phyloP scores from a whole-genome alignment of 2,329 filamentous ascomycete species.

The Myrmaecium sp. region DNA sequence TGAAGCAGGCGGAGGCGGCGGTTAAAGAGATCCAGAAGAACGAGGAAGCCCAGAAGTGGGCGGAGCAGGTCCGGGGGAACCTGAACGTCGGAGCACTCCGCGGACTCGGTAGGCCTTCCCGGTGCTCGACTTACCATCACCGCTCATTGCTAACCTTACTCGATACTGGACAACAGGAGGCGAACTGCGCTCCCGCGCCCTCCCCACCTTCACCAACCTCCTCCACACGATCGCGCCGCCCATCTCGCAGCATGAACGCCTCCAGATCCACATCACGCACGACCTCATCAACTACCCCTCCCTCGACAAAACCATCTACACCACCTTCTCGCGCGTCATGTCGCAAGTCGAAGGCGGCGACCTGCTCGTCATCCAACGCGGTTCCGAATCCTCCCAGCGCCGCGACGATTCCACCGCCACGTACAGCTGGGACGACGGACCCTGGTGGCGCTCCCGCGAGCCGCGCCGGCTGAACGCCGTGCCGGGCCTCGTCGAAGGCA shows the following conservation, averaged over 20 bases:
- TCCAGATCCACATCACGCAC: constrained; percentile 94
- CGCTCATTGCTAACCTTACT: constrained; percentile 6
- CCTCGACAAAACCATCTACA: constrained; percentile 80
- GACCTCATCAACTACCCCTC: constrained; percentile 89
- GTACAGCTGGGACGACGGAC: constrained; percentile 77
- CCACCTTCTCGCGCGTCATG: constrained; percentile 90
- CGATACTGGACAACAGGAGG: constrained; percentile 44
- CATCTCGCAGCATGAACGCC: constrained; percentile 89
- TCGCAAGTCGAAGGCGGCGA: constrained; percentile 97
- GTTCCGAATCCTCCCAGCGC: constrained; percentile 63
- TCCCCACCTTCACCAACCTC: constrained; percentile 89
- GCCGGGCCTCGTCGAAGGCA: constrained; percentile 67
- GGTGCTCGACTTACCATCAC: constrained; percentile 1
- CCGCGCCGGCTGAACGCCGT: constrained; percentile 66
- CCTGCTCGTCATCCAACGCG: constrained; percentile 82
- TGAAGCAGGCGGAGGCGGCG: constrained; percentile 83
- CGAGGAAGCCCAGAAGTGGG: constrained; percentile 92
- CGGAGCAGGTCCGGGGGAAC: constrained; percentile 74
- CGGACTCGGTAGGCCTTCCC: constrained; percentile 45
- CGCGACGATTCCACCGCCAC: constrained; percentile 36
- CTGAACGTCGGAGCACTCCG: constrained; percentile 69
- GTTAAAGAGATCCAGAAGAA: constrained; percentile 94
- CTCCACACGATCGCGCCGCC: constrained; percentile 90
- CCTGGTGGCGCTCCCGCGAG: constrained; percentile 76
- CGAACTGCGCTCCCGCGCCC: constrained; percentile 50